These are phyloP conservation scores for Apiotrichum veenhuisii DNA, from an alignment of 1,284 basidiomycete species.

Conservation along the genomic window DNA sequence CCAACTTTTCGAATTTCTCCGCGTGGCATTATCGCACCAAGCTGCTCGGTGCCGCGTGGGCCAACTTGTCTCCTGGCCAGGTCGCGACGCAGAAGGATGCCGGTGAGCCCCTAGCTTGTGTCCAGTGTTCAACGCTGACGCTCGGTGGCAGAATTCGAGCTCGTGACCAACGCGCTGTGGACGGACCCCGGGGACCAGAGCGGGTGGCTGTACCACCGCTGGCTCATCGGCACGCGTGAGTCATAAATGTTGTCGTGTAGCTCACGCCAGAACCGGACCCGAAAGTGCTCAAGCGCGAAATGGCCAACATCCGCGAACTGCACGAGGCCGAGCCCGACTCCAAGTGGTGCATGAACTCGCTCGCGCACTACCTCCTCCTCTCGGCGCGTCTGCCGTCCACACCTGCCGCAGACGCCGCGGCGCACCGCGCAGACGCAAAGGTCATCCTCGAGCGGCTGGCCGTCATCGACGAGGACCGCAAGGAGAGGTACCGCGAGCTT, in stretches of 20 bases:
- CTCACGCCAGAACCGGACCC: conserved; percentile 56
- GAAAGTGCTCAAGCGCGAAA: conserved; percentile 68
- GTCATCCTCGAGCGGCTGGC: conserved; percentile 35
- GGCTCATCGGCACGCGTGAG: conserved; percentile 77
- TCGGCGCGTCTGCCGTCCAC: conserved; percentile 19
- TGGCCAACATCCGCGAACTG: conserved; percentile 76
- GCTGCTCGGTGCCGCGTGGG: conserved; percentile 68
- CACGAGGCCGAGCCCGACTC: conserved; percentile 85
- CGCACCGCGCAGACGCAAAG: conserved; percentile 29
- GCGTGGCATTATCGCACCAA: conserved; percentile 98
- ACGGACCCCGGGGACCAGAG: conserved; percentile 95
- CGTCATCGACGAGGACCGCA: conserved; percentile 43
- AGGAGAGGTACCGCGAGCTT: conserved; percentile 44
- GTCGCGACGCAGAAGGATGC: conserved; percentile 59
- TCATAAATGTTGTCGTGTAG: neutral
- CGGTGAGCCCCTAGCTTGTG: too few relatives aligned
- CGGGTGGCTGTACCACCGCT: conserved; percentile 96
- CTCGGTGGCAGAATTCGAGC: conserved; percentile 79
- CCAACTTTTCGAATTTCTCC: conserved; percentile 95
- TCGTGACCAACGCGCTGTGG: conserved; percentile 90
- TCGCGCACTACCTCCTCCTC: conserved; percentile 66
- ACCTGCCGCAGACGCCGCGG: conserved; percentile 4
- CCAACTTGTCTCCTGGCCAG: conserved; percentile 55
- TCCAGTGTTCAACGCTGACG: too few relatives aligned
- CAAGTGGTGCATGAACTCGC: conserved; percentile 89